These are phyloP conservation scores for Epichloe hybrida DNA, from an alignment of 2,329 filamentous ascomycete genomes.

Conservation along the genomic window DNA sequence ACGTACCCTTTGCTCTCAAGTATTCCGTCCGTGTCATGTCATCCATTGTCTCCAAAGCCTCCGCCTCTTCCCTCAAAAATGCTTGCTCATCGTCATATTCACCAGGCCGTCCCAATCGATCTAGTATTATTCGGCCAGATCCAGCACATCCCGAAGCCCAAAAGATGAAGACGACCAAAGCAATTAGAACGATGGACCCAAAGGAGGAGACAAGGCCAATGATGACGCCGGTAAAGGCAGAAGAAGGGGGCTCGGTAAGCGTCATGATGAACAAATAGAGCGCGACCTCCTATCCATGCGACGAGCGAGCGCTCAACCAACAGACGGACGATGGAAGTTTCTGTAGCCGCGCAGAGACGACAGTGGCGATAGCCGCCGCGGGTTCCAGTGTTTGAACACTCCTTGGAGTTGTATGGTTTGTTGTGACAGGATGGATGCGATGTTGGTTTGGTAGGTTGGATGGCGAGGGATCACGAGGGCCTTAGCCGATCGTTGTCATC, in stretches of 20 bases:
- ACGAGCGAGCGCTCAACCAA: neutral
- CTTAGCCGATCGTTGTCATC: neutral
- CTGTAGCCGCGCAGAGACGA: neutral
- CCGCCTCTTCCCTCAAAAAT: slow-evolving; percentile 84
- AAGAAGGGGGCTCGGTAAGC: slow-evolving; percentile 24
- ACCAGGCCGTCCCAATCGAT: slow-evolving; percentile 82
- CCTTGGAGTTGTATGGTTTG: neutral
- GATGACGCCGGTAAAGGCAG: slow-evolving; percentile 61
- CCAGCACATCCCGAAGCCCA: slow-evolving; percentile 57
- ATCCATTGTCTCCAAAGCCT: slow-evolving; percentile 91
- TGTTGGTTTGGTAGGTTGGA: neutral
- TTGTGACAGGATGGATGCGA: neutral
- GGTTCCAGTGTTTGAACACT: neutral
- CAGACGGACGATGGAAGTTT: neutral
- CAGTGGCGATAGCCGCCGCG: slow-evolving; percentile 1
- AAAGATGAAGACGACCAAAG: slow-evolving; percentile 83
- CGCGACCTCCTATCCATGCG: slow-evolving; percentile 1
- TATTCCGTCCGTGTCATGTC: slow-evolving; percentile 85
- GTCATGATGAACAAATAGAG: slow-evolving; percentile 8
- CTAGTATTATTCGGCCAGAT: slow-evolving; percentile 79
- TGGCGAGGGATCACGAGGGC: neutral
- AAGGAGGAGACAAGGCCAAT: slow-evolving; percentile 93
- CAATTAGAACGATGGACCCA: slow-evolving; percentile 76
- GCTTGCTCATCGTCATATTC: slow-evolving; percentile 98
- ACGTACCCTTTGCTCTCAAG: slow-evolving; percentile 79